A percentile compares a stretch with the other conserved stretches of the same genome.
Conservation (phyloP, 805 yeast species). For the Nakazawaea populi region DNA sequence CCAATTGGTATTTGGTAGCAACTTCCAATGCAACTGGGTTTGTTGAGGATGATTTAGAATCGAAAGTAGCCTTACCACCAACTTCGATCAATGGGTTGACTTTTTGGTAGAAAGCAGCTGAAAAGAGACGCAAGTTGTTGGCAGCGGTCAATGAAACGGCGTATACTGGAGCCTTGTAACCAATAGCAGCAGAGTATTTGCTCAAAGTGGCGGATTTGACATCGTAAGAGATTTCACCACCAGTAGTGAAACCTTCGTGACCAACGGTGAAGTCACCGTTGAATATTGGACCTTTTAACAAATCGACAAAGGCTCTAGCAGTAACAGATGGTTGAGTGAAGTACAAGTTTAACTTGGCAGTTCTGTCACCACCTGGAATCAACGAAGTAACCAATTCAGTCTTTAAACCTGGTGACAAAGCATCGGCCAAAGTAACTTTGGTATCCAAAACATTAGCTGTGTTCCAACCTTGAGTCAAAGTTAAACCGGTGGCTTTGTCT, state of each 20-base stretch:
- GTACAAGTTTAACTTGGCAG: conserved; percentile 84
- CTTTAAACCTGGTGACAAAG: conserved; percentile 92
- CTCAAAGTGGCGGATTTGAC: conserved; percentile 88
- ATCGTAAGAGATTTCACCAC: conserved; percentile 97
- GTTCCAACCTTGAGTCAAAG: conserved; percentile 97
- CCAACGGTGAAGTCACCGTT: conserved; percentile 93
- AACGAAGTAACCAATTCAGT: conserved; percentile 85
- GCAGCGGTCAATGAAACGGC: conserved; percentile 80
- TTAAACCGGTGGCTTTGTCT: conserved; percentile 88
- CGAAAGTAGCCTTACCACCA: conserved; percentile 97
- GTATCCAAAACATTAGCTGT: conserved; percentile 88
- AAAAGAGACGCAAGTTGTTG: conserved; percentile 80
- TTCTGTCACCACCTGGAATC: conserved; percentile 72
- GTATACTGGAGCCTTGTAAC: conserved; percentile 86
- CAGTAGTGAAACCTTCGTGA: conserved; percentile 94
- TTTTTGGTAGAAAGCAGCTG: conserved; percentile 96
- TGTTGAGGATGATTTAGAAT: conserved; percentile 68
- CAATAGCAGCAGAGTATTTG: conserved; percentile 89
- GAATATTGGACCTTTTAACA: conserved; percentile 92
- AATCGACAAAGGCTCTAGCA: conserved; percentile 92
- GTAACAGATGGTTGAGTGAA: conserved; percentile 90
- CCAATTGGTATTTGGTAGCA: conserved; percentile 92
- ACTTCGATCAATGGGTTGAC: conserved; percentile 89
- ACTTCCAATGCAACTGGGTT: conserved; percentile 88
- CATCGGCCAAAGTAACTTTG: conserved; percentile 87